A percentile compares a stretch with the other conserved stretches of the same genome.
phyloP scores from a whole-genome alignment of 805 yeast genomes.

The Myxozyma melibiosi region DNA sequence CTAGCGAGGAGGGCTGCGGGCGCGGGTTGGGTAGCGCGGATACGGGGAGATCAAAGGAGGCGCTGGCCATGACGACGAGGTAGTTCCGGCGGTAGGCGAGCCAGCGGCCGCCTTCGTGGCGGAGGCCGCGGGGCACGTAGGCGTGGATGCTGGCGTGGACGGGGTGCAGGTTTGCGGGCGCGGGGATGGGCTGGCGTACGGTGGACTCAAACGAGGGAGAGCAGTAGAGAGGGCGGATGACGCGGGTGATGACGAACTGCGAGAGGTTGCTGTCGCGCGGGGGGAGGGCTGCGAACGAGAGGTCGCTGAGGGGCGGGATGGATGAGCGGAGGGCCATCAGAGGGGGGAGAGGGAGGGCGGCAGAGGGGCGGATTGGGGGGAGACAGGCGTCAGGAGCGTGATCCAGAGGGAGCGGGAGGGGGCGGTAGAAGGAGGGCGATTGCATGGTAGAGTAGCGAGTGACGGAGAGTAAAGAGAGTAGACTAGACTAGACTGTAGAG shows the following conservation, averaged over 20 bases:
- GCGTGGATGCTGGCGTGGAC: constrained; percentile 12
- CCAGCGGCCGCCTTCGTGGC: constrained; percentile 25
- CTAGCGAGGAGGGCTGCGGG: not conserved
- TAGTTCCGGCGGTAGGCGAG: constrained; percentile 34
- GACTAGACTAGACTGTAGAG: not conserved
- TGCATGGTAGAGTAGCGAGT: not conserved
- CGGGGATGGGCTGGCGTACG: not conserved
- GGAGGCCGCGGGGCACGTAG: constrained; percentile 24
- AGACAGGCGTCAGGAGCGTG: not conserved
- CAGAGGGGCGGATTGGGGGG: not conserved
- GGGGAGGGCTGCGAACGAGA: not conserved
- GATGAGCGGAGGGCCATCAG: not conserved
- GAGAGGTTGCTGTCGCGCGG: constrained; percentile 4
- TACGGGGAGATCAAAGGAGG: constrained; percentile 20
- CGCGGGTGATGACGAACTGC: constrained; percentile 16
- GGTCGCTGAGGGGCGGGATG: not conserved
- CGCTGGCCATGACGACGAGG: constrained; percentile 16
- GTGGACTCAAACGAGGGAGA: constrained; percentile 12
- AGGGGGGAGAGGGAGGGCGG: constrained; percentile 1
- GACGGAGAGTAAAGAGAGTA: not conserved
- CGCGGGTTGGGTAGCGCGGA: constrained; percentile 13
- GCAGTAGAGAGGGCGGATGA: constrained; percentile 8
- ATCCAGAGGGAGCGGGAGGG: not conserved
- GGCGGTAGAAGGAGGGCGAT: not conserved
- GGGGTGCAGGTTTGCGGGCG: not conserved